Base-by-base conservation (phyloP, 139 green algal genomes). In the Edaphochlamys debaryana region DNA sequence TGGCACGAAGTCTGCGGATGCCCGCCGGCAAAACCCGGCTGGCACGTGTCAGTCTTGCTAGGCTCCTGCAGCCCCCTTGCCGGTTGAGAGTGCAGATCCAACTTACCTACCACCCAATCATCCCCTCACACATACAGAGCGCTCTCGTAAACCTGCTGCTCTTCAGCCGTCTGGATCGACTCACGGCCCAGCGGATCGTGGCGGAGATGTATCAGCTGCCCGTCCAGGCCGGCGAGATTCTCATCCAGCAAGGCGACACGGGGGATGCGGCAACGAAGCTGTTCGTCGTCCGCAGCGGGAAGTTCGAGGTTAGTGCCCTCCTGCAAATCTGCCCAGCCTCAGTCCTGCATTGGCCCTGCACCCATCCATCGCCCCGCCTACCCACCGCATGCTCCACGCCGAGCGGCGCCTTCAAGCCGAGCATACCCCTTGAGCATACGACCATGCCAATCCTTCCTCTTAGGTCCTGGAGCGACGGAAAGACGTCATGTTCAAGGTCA, bases 291-390 rank as follows among this genome's bases (percentile, higher is more conserved):
- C 97, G 97, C 76, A 87, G 58, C 22, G 96, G 96, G 6, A 92
- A 95, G 74, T 98, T 99, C 81, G 96, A 98, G 86, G 95, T 95
- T n/a, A n/a, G n/a, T n/a, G n/a, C n/a, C n/a, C n/a, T n/a, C n/a
- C n/a, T n/a, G n/a, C n/a, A n/a, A n/a, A n/a, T n/a, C n/a, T n/a
- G n/a, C n/a, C n/a, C n/a, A n/a, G n/a, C n/a, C n/a, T n/a, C n/a
- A n/a, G n/a, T n/a, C n/a, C n/a, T n/a, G n/a, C n/a, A n/a, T n/a
- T n/a, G n/a, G n/a, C n/a, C n/a, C n/a, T n/a, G n/a, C n/a, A n/a
- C n/a, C n/a, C n/a, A n/a, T n/a, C n/a, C n/a, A n/a, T n/a, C n/a
- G n/a, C n/a, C n/a, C n/a, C n/a, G n/a, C n/a, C n/a, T n/a, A n/a
- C n/a, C n/a, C n/a, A n/a, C n/a, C n/a, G n/a, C n/a, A n/a, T n/a